Evolutionary conservation across 2,329 filamentous ascomycete genomes (phyloP), one percentile per base, ranked within the genome.

Genomic region (Tolypocladium pustulatum): DNA sequence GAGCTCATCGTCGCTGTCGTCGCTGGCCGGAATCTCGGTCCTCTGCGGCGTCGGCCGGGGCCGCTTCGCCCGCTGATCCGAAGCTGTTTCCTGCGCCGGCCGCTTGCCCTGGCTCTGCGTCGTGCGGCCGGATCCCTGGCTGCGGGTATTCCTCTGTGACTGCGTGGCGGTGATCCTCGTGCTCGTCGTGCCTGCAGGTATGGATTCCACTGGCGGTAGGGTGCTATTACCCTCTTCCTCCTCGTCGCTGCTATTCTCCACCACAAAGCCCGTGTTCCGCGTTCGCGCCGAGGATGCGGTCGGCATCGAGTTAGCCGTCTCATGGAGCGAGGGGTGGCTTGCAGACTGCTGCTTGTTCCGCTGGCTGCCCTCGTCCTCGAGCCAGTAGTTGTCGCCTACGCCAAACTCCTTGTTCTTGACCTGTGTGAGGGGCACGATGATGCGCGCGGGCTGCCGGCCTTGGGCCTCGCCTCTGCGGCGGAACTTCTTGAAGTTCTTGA

Each of bases 401-500:
- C 89, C 89, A 66, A 87, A 88, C 41, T 84, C 83, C 65, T 89
- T 90, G 55, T 80, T 81, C 66, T 83, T 84, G 27, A 86, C 88
- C 69, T 90, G 86, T 63, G 89, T 84, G 4, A 96, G 74, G 0
- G 80, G 75, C 4, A 96, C 83, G 43, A 95, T 88, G 38, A 89
- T 75, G 58, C 75, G 75, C 34, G 75, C 71, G 1, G 73, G 70
- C 3, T 73, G 70, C 20, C 79, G 70, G 7, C 79, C 75, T 2
- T 66, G 62, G 7, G 64, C 63, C 25, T 81, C 81, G 30, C 83
- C 86, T 57, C 83, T 78, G 58, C 78, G 79, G 27, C 81, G 79
- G 68, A 99, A 99, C 65, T 85, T 89, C 72, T 99, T 99, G 76
- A 96, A 99, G 68, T 99, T 97, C 72, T 91, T 93, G 51, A 93